Base-by-base conservation (phyloP, 2,329 filamentous ascomycete genomes). In the Sporothrix brunneoviolacea region DNA sequence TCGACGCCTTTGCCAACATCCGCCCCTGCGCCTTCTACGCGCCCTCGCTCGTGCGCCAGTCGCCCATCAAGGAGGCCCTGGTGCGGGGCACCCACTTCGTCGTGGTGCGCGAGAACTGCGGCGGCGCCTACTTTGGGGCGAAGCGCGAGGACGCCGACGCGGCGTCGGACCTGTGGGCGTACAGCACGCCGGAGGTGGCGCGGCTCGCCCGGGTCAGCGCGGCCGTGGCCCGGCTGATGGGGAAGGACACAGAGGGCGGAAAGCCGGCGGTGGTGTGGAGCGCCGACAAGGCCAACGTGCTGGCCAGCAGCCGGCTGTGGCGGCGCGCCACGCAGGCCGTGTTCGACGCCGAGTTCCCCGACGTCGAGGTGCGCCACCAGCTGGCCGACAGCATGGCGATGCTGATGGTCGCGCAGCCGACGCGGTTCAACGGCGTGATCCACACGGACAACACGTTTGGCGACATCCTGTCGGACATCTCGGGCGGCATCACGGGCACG, bases 261-360 rank as follows among this genome's bases (percentile, higher is more conserved):
- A 42, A 36, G 8, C 67, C 70, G 12, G 63, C 68, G 1, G 59
- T 66, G 2, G 73, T 76, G 2, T 73, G 68, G 65, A 73, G 69
- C 51, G 68, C 67, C 1, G 74, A 78, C 60, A 77, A 78, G 60
- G 73, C 73, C 37, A 77, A 77, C 53, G 74, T 77, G 9, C 67
- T 78, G 8, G 74, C 74, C 1, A 75, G 66, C 41, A 68, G 70
- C 4, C 63, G 75, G 3, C 67, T 77, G 4, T 77, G 75, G 75
- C 61, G 74, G 4, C 61, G 66, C 12, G 68, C 70, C 4, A 71
- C 70, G 0, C 60, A 64, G 12, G 62, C 71, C 4, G 56, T 68
- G 3, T 71, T 73, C 38, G 62, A 64, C 21, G 62, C 59, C 10
- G 70, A 73, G 50, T 72, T 73, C 30, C 65, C 69, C 0, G 65